Conservation (phyloP, 2,329 filamentous ascomycete species). For the Venturia effusa region DNA sequence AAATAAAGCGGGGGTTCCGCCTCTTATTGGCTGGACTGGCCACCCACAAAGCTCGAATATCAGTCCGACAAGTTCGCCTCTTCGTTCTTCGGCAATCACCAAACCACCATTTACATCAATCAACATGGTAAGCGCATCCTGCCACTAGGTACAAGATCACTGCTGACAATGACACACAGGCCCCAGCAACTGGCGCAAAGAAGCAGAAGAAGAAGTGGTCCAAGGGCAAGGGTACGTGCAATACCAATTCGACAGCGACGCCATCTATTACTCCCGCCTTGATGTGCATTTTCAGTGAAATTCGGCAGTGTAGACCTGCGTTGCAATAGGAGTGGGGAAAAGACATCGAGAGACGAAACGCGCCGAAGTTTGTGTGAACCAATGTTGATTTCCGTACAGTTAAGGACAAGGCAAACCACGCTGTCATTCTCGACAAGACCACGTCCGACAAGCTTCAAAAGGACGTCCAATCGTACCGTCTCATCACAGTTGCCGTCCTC, state of each 20-base stretch:
- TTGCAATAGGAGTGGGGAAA: neutral
- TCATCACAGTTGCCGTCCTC: constrained; percentile 95
- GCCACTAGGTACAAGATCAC: neutral
- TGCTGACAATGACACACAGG: constrained; percentile 19
- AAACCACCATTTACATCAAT: constrained; percentile 26
- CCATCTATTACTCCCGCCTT: constrained; percentile 12
- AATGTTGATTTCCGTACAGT: constrained; percentile 43
- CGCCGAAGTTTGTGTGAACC: neutral
- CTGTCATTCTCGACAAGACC: constrained; percentile 96
- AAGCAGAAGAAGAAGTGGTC: constrained; percentile 79
- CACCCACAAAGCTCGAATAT: neutral
- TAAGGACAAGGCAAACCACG: constrained; percentile 99
- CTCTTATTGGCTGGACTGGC: neutral
- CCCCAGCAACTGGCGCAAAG: constrained; percentile 57
- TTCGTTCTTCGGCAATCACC: neutral
- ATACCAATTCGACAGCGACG: constrained; percentile 15
- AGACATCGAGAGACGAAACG: neutral
- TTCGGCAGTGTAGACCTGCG: neutral
- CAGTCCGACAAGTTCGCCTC: neutral
- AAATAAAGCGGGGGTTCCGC: neutral
- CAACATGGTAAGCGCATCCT: constrained; percentile 29
- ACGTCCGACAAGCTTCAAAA: constrained; percentile 98
- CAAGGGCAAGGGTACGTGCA: constrained; percentile 46
- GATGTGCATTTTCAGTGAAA: neutral
- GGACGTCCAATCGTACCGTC: constrained; percentile 99